Evolutionary conservation across 768 basidiomycete species (phyloP).

Genomic region (Crepidotus variabilis): DNA sequence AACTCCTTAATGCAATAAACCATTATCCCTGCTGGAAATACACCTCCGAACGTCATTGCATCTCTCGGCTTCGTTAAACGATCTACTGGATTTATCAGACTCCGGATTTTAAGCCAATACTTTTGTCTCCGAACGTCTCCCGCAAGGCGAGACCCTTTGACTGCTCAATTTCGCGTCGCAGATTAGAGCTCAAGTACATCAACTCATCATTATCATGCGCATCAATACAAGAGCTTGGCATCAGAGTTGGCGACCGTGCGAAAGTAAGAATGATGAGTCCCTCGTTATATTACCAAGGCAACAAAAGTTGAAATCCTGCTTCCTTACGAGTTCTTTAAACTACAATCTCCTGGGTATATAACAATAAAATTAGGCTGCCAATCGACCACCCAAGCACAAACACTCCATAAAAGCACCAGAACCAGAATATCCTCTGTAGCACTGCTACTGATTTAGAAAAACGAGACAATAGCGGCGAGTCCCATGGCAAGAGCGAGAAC

Average conservation of each 20-base stretch:
- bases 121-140: no score
- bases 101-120: no score
- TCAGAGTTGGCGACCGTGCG: not conserved
- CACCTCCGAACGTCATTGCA: no score
- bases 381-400: not conserved
- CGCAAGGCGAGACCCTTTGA: no score
- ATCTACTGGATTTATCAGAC: no score
- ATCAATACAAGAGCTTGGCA: not conserved
- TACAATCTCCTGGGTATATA: not conserved
- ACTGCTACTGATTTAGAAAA: slow-evolving; percentile 18
- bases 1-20: no score
- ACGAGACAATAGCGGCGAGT: slow-evolving; percentile 17
- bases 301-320: not conserved
- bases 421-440: slow-evolving; percentile 7
- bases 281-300: not conserved
- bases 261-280: no score
- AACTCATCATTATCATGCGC: no score
- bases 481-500: slow-evolving; percentile 23
- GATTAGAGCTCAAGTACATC: no score
- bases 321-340: not conserved
- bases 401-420: slow-evolving; percentile 1
- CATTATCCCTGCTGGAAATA: no score
- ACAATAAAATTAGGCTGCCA: not conserved
- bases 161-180: no score
- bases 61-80: no score